These are phyloP conservation scores for Elaeis oleifera DNA, from an alignment of 202 grass and related monocot species.

Conservation along the genomic window DNA sequence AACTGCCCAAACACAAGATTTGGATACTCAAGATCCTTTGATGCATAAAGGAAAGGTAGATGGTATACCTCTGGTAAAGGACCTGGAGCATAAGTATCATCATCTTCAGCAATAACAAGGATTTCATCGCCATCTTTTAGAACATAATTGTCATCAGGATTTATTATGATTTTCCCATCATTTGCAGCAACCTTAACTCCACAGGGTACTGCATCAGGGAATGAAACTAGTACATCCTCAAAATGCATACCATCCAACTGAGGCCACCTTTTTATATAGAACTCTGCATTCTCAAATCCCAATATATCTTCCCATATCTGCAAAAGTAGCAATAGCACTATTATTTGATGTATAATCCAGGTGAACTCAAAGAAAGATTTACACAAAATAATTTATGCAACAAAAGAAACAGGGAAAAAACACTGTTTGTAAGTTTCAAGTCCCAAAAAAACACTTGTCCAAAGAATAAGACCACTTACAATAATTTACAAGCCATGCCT, in stretches of 20 bases:
- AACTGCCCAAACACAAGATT: no score
- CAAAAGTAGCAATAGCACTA: neutral
- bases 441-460: no score
- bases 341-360: no score
- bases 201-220: conserved; percentile 71
- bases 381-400: neutral
- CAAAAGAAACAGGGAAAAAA: neutral
- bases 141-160: conserved; percentile 69
- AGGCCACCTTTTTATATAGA: conserved; percentile 76
- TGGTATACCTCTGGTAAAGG: conserved; percentile 38
- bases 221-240: conserved; percentile 68
- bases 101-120: conserved; percentile 73
- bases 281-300: conserved; percentile 73
- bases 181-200: conserved; percentile 61
- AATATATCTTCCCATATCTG: conserved; percentile 87
- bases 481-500: no score
- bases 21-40: no score
- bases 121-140: conserved; percentile 69
- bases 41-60: neutral
- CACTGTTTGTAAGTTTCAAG: no score
- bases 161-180: conserved; percentile 65
- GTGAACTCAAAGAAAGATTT: no score
- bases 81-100: conserved; percentile 57
- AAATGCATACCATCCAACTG: conserved; percentile 66
- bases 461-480: no score